A percentile compares a stretch with the other conserved stretches of the same genome.
These are phyloP conservation scores for Blastobotrys robertii DNA, from an alignment of 805 yeast genomes.

Conservation along the genomic window DNA sequence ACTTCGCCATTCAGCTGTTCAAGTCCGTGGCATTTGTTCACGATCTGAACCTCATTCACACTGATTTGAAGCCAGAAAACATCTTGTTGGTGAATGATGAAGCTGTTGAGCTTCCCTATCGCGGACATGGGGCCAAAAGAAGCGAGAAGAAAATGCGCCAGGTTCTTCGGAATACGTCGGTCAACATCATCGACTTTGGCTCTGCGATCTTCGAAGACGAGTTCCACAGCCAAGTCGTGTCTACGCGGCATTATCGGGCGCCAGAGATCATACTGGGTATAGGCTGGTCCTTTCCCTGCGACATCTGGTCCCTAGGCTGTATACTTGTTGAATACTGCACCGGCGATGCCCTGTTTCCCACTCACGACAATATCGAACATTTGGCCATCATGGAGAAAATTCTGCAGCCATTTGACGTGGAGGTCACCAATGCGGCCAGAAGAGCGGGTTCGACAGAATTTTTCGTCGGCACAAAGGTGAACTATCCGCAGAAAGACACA, in stretches of 20 bases:
- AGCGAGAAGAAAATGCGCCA: constrained; percentile 27
- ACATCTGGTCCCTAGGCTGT: constrained; percentile 95
- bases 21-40: constrained; percentile 83
- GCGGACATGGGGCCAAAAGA: background rate
- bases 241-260: constrained; percentile 94
- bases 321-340: constrained; percentile 82
- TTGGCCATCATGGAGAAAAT: constrained; percentile 89
- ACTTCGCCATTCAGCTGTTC: constrained; percentile 75
- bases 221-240: constrained; percentile 83
- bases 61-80: constrained; percentile 96
- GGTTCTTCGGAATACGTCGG: constrained; percentile 64
- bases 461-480: constrained; percentile 22
- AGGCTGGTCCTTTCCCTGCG: constrained; percentile 98
- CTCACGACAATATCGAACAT: constrained; percentile 92
- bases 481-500: constrained; percentile 31
- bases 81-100: constrained; percentile 48
- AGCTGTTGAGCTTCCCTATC: no score
- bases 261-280: constrained; percentile 90
- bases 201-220: constrained; percentile 90
- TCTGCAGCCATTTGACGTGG: constrained; percentile 19
- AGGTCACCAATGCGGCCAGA: constrained; percentile 31
- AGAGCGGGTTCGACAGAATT: constrained; percentile 23
- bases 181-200: constrained; percentile 94
- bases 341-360: constrained; percentile 90
- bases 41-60: constrained; percentile 82